Conservation (phyloP, 768 basidiomycete species). For the Tubosaeta brunneosetosa region DNA sequence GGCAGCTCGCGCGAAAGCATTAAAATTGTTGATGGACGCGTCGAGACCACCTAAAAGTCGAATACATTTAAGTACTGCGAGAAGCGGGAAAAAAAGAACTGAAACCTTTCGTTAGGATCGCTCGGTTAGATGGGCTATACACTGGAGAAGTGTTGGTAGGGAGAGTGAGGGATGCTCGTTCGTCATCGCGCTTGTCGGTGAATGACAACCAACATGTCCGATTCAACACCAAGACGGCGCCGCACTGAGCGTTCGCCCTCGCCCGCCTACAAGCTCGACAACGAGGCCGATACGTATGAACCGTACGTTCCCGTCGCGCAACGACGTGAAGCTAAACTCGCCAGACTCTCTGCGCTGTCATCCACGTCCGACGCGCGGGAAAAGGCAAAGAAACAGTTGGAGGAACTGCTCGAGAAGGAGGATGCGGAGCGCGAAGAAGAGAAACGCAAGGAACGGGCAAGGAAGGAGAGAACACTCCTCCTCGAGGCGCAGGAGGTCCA, state of each 20-base stretch:
- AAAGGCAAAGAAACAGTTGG: constrained; percentile 42
- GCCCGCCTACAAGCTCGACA: constrained; percentile 56
- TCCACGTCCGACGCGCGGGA: constrained; percentile 48
- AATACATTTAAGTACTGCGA: no score
- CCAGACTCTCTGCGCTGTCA: constrained; percentile 64
- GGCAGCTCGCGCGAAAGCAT: no score
- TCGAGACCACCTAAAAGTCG: no score
- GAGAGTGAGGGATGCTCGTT: no score
- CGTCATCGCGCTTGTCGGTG: no score
- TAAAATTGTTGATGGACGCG: no score
- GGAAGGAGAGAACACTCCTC: constrained; percentile 84
- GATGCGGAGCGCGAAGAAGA: constrained; percentile 82
- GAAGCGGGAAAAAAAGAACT: no score
- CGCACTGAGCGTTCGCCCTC: constrained; percentile 55
- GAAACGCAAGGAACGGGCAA: constrained; percentile 59
- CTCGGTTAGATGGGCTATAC: no score
- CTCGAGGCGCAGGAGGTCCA: constrained; percentile 96
- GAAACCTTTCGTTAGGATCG: no score
- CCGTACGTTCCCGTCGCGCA: constrained; percentile 88
- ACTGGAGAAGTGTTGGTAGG: no score
- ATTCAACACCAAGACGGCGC: constrained; percentile 44
- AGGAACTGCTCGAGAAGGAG: constrained; percentile 57
- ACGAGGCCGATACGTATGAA: constrained; percentile 61
- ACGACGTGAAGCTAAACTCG: constrained; percentile 75
- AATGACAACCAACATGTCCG: constrained; percentile 18